Evolutionary conservation across 345 rosid species (phyloP).

Genomic region (Firmiana major): DNA sequence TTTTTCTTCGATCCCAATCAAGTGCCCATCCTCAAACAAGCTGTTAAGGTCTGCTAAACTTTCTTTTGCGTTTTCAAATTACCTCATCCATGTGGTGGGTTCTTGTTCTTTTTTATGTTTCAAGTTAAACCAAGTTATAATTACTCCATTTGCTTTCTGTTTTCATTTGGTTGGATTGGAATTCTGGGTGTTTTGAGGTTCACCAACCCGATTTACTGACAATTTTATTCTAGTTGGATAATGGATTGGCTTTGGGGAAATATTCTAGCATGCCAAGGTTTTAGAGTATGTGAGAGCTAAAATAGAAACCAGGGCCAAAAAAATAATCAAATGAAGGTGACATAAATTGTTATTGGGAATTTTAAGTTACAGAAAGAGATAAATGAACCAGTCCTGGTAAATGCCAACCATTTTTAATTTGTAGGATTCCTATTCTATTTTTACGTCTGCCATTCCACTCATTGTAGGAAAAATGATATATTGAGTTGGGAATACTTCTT

Average conservation of each 20-base stretch:
- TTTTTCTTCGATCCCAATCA: conserved; percentile 35
- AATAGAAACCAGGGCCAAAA: background rate
- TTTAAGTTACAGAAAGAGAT: background rate
- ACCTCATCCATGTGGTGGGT: background rate
- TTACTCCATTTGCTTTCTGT: background rate
- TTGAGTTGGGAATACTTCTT: background rate
- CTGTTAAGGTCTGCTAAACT: conserved; percentile 36
- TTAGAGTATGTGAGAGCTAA: background rate
- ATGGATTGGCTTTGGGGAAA: background rate
- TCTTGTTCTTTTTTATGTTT: background rate
- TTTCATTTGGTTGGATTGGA: background rate
- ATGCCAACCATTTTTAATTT: background rate
- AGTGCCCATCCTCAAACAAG: conserved; percentile 49
- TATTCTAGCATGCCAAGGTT: background rate
- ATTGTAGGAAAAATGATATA: background rate
- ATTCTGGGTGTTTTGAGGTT: background rate
- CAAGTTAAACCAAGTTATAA: background rate
- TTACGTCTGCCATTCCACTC: background rate
- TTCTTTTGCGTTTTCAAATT: background rate
- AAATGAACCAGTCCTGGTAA: background rate
- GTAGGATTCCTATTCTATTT: background rate
- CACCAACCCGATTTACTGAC: background rate
- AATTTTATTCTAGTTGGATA: background rate
- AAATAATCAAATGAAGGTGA: background rate
- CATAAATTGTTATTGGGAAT: background rate